Evolutionary conservation across 768 basidiomycete genomes (phyloP).

Genomic region (Strobilomyces confusus): DNA sequence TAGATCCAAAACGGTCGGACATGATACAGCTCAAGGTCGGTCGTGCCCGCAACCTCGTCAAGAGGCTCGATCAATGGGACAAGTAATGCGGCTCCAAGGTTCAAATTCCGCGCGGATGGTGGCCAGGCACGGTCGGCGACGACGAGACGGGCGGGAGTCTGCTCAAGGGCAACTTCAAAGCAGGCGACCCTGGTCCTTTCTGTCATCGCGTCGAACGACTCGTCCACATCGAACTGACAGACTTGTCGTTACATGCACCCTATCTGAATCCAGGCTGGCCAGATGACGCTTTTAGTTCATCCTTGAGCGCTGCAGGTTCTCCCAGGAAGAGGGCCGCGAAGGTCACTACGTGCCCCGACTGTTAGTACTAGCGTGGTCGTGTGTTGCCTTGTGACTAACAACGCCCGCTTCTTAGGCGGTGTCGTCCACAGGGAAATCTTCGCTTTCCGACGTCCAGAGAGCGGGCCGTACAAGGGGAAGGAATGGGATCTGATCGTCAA

Average conservation of each 20-base stretch:
- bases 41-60: slow-evolving; percentile 66
- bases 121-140: slow-evolving; percentile 53
- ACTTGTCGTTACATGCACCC: slow-evolving; percentile 52
- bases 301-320: slow-evolving; percentile 4
- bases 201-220: slow-evolving; percentile 77
- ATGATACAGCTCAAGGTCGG: slow-evolving; percentile 75
- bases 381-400: slow-evolving; percentile 3
- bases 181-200: slow-evolving; percentile 58
- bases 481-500: slow-evolving; percentile 76
- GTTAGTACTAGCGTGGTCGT: slow-evolving; percentile 36
- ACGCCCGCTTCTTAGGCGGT: slow-evolving; percentile 41
- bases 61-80: slow-evolving; percentile 74
- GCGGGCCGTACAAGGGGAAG: slow-evolving; percentile 52
- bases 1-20: slow-evolving; percentile 30
- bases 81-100: slow-evolving; percentile 79
- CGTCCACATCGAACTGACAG: slow-evolving; percentile 76
- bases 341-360: slow-evolving; percentile 37
- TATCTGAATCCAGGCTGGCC: slow-evolving; percentile 57
- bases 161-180: slow-evolving; percentile 61
- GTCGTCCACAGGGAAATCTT: slow-evolving; percentile 76
- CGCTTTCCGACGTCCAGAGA: slow-evolving; percentile 53
- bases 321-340: slow-evolving; percentile 22
- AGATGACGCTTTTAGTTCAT: slow-evolving; percentile 29
- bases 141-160: slow-evolving; percentile 39
- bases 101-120: slow-evolving; percentile 70